These are phyloP conservation scores for Hypoxylon crocopeplum DNA, from an alignment of 495 filamentous ascomycete species.

Conservation along the genomic window DNA sequence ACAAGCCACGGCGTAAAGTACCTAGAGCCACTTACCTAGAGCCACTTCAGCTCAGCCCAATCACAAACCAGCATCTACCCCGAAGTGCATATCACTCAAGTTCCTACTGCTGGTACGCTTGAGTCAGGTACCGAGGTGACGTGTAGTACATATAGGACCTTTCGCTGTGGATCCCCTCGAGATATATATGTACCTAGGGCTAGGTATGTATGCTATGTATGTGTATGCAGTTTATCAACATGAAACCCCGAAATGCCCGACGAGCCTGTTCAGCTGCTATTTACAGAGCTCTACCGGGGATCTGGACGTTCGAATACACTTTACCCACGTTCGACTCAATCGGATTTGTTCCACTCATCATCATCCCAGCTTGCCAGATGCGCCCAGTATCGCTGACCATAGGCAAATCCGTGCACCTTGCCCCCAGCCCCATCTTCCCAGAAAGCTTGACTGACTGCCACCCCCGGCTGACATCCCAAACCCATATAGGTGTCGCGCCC, in stretches of 20 bases:
- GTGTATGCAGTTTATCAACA: too few relatives aligned
- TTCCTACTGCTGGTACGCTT: too few relatives aligned
- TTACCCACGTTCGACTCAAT: conserved; percentile 6
- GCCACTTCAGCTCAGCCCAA: conserved; percentile 1
- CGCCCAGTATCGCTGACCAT: background rate
- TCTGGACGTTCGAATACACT: conserved; percentile 10
- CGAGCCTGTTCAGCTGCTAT: conserved; percentile 16
- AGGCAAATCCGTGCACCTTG: conserved; percentile 32
- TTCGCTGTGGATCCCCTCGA: too few relatives aligned
- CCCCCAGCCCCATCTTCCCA: conserved; percentile 18
- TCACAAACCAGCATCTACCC: background rate
- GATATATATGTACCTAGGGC: too few relatives aligned
- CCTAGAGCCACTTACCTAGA: too few relatives aligned
- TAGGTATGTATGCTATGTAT: too few relatives aligned
- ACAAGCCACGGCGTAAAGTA: background rate
- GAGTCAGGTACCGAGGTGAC: too few relatives aligned
- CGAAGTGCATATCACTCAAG: too few relatives aligned
- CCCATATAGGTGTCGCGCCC: background rate
- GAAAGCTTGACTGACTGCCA: conserved; percentile 16
- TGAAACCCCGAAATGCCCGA: conserved; percentile 29
- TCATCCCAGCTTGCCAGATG: background rate
- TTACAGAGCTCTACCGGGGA: conserved; percentile 14
- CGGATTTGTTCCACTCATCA: conserved; percentile 13
- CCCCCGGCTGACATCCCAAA: conserved; percentile 6
- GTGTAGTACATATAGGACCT: too few relatives aligned